Base-by-base conservation (phyloP, 306 rosid genomes). In the Canavalia ensiformis region DNA sequence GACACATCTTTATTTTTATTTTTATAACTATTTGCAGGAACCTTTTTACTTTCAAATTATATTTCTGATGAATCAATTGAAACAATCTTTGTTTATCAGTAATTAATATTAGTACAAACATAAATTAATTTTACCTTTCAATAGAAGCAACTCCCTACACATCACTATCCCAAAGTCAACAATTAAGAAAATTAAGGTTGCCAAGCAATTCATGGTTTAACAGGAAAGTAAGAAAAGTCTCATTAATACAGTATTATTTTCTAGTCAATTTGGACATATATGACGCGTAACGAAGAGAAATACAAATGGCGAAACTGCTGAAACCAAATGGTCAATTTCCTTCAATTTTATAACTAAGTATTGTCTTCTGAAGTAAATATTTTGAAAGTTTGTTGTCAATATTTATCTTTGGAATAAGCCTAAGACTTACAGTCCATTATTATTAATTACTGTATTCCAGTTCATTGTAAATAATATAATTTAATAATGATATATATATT, bases 271-370 rank as follows among this genome's bases (percentile, higher is more conserved):
- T 31, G 68, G 68, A 74, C 52, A 57, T 28, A 41, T 44, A 34
- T 37, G 49, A 54, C 5, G 52, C 6, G 10, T 31, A 75, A 45
- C 11, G 8, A 29, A 7, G 67, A 66, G n/a, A 63, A 62, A 5
- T 34, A 35, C 74, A 50, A 77, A 6, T 37, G 64, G 57, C 5
- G 44, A 34, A 41, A 42, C 29, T 3, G 8, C 34, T 28, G 42
- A 65, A 77, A 65, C 28, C 54, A 41, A 54, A 41, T 28, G 39
- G 55, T 55, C 68, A 55, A 42, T 67, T 42, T 78, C 5, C 46
- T 29, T 25, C 7, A 25, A 62, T 30, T 60, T 75, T 60, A 59
- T 37, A 11, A 47, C 12, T 45, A 59, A 45, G 9, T 2, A 3
- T 2, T 6, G 7, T 11, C 51, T 6, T 64, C 64, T 30, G 11